Evolutionary conservation across 2,329 filamentous ascomycete species (phyloP).

Genomic region (Hypoxylon sp.): DNA sequence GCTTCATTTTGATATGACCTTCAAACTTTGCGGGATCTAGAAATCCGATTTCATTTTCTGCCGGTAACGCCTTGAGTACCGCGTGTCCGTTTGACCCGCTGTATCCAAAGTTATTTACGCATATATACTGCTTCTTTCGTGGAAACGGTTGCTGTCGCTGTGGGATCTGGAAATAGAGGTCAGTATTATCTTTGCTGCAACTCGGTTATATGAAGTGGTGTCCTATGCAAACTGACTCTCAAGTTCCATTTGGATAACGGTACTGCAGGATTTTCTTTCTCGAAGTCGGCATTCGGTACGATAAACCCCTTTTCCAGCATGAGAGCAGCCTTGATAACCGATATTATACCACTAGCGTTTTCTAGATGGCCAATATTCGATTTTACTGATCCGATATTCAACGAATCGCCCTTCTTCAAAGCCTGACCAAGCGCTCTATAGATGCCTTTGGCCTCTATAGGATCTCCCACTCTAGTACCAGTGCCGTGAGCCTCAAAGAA

Average conservation of each 20-base stretch:
- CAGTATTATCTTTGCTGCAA: background rate
- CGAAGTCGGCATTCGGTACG: slow-evolving; percentile 57
- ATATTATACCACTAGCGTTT: slow-evolving; percentile 54
- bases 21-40: slow-evolving; percentile 32
- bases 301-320: slow-evolving; percentile 58
- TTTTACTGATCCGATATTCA: slow-evolving; percentile 38
- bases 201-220: background rate
- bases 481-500: slow-evolving; percentile 42
- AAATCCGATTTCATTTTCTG: slow-evolving; percentile 34
- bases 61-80: slow-evolving; percentile 45
- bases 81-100: slow-evolving; percentile 53
- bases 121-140: slow-evolving; percentile 40
- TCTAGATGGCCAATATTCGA: slow-evolving; percentile 49
- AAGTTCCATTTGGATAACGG: slow-evolving; percentile 45
- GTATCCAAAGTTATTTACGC: slow-evolving; percentile 53
- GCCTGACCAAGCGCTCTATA: slow-evolving; percentile 30
- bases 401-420: slow-evolving; percentile 17
- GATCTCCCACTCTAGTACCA: slow-evolving; percentile 39
- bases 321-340: slow-evolving; percentile 56
- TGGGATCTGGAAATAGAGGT: slow-evolving; percentile 32
- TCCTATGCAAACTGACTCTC: slow-evolving; percentile 31
- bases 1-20: slow-evolving; percentile 35
- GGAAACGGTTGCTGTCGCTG: slow-evolving; percentile 40
- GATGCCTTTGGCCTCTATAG: slow-evolving; percentile 39
- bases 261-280: slow-evolving; percentile 50